Percentiles rank a stretch among this genome's conserved stretches.
Evolutionary conservation across 2,329 filamentous ascomycete genomes (phyloP).

Genomic region (Trichoderma koningii): DNA sequence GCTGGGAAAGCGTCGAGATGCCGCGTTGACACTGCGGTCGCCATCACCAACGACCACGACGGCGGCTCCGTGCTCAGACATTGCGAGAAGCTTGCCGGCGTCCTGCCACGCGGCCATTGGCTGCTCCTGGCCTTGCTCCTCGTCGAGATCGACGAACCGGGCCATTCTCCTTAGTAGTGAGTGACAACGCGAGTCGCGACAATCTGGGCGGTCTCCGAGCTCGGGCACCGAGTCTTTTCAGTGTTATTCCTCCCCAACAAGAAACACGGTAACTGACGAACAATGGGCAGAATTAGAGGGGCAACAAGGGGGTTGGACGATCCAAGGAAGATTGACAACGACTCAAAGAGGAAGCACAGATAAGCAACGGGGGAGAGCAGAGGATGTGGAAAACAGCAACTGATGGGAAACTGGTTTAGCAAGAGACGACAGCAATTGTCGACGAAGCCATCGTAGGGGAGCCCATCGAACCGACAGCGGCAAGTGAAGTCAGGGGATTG

Average conservation of each 20-base stretch:
- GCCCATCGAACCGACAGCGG: constrained; percentile 22
- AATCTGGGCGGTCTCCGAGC: constrained; percentile 13
- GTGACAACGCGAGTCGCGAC: background rate
- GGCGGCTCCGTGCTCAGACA: constrained; percentile 9
- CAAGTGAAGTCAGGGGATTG: background rate
- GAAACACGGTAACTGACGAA: background rate
- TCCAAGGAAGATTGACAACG: background rate
- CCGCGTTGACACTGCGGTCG: background rate
- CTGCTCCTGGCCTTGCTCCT: constrained; percentile 28
- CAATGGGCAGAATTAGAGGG: background rate
- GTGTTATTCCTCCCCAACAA: background rate
- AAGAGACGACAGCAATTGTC: constrained; percentile 24
- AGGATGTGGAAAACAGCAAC: background rate
- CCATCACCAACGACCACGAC: background rate
- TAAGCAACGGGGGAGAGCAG: background rate
- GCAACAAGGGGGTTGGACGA: background rate
- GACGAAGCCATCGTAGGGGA: constrained; percentile 28
- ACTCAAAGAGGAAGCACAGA: background rate
- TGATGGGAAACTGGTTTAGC: constrained; percentile 1
- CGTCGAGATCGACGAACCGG: constrained; percentile 33
- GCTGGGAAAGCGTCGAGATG: constrained; percentile 1
- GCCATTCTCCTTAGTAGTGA: constrained; percentile 28
- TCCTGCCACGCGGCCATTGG: constrained; percentile 16
- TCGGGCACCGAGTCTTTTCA: background rate
- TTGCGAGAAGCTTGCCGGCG: constrained; percentile 6